A percentile compares a stretch with the other conserved stretches of the same genome.
These are phyloP conservation scores for Chaetomiaceae sp. DNA, from an alignment of 2,329 filamentous ascomycete species.

Conservation along the genomic window DNA sequence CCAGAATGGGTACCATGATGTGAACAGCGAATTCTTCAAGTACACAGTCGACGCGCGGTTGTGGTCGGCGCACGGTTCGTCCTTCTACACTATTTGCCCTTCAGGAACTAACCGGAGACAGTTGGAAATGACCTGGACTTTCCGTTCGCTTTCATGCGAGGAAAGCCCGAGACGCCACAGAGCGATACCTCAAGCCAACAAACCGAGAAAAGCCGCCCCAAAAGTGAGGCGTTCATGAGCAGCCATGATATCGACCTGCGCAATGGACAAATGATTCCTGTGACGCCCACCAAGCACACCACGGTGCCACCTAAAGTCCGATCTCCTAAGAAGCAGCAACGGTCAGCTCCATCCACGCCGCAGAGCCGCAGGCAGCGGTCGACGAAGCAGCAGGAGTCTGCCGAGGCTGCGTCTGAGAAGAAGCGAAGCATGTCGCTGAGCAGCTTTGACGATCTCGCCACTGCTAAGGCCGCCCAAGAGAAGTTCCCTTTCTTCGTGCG, in stretches of 20 bases:
- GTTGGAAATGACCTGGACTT: constrained; percentile 23
- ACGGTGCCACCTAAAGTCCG: background rate
- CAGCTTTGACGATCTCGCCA: constrained; percentile 17
- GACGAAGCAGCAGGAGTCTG: background rate
- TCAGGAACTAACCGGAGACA: constrained; percentile 11
- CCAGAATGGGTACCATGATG: constrained; percentile 17
- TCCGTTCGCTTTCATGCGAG: constrained; percentile 27
- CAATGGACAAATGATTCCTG: background rate
- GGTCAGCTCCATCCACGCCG: background rate
- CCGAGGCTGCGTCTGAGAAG: background rate
- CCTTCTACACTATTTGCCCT: background rate
- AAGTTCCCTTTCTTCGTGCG: constrained; percentile 16
- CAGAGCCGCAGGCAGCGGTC: background rate
- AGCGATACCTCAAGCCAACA: constrained; percentile 5
- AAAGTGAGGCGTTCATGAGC: constrained; percentile 2
- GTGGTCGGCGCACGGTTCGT: constrained; percentile 23
- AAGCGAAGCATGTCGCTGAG: constrained; percentile 18
- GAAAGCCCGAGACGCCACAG: background rate
- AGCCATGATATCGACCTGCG: background rate
- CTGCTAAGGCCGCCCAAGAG: background rate
- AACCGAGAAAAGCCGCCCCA: background rate
- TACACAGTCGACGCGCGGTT: constrained; percentile 24
- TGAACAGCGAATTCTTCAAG: constrained; percentile 25
- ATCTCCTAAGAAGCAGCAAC: background rate
- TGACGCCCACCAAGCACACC: background rate